Conservation (phyloP, 495 filamentous ascomycete genomes). For the Hamigera avellanea region DNA sequence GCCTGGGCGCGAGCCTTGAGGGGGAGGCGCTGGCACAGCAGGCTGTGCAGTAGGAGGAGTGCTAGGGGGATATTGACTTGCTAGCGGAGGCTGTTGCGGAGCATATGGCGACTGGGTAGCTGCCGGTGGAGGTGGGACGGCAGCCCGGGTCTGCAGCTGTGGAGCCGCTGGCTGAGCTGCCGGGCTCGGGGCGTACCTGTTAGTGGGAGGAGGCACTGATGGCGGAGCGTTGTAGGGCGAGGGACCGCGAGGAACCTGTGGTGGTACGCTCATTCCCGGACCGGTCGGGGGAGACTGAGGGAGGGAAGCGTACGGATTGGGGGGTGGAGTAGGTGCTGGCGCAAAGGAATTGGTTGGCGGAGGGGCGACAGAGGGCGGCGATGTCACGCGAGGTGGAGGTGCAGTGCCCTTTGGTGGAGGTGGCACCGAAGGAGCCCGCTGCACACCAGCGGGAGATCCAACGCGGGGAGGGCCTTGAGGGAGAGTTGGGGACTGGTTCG, state of each 20-base stretch:
- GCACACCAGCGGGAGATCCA: conserved; percentile 22
- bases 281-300: conserved; percentile 24
- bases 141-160: conserved; percentile 25
- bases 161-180: conserved; percentile 39
- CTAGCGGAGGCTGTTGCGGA: conserved; percentile 23
- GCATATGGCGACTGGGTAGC: conserved; percentile 46
- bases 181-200: conserved; percentile 79
- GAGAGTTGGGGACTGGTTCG: conserved; percentile 47
- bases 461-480: conserved; percentile 35
- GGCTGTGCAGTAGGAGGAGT: conserved; percentile 29
- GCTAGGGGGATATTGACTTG: conserved; percentile 36
- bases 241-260: conserved; percentile 57
- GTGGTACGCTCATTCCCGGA: conserved; percentile 26
- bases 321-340: conserved; percentile 39
- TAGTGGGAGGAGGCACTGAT: conserved; percentile 57
- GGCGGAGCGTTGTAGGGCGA: conserved; percentile 88
- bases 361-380: conserved; percentile 30
- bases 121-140: conserved; percentile 37
- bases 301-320: conserved; percentile 60
- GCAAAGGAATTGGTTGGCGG: conserved; percentile 25
- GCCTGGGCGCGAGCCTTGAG: conserved; percentile 35
- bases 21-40: conserved; percentile 34
- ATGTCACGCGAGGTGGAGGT: conserved; percentile 43
- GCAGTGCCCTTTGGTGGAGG: conserved; percentile 39
- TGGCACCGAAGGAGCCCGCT: conserved; percentile 39